Base-by-base conservation (phyloP, 352 stramenopile species). In the Pythium sukuiense region DNA sequence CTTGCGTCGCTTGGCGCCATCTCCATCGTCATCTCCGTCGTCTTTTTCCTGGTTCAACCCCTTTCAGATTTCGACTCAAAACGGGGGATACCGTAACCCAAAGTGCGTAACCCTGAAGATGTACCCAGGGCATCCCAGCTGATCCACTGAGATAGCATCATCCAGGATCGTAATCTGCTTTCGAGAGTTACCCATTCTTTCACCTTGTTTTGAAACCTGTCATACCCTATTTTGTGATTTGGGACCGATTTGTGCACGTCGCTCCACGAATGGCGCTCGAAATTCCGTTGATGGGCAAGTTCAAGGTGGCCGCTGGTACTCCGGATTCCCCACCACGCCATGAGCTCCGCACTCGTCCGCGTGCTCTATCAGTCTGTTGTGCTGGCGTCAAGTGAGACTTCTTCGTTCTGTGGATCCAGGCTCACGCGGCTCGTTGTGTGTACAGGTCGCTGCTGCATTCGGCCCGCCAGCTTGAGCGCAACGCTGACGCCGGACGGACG, bases 401-500 rank as follows among this genome's bases (percentile, higher is more conserved):
- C 6, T 37, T 37, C 32, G 11, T 37, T 5, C 41, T 49, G 24
- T 24, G 14, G 11, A 11, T 16, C 12, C 24, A 13, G 2, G 16
- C 45, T 52, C 45, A 52, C 20, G 45, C 9, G 16, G 33, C 16
- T 33, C n/a, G 26, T 30, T 52, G 20, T 46, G 1, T 68, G 1
- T 39, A 0, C 41, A 93, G 85, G 26, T 69, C 78, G 41, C 59
- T 92, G 48, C 59, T 93, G 46, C 68, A 75, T 18, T 90, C 83
- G 6, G 75, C 76, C 26, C 70, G 73, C 43, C 81, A 84, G 65
- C 70, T 93, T 30, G 70, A 92, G 46, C 55, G 46, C 16, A 76
- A 93, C 48, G 54, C 87, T n/a, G 65, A 72, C 3, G 69, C 72
- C 5, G 78, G 80, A 8, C 69, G 58, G 20, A 89, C 81, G 56